Conservation (phyloP, 345 rosid species). For the Syzygium grande region DNA sequence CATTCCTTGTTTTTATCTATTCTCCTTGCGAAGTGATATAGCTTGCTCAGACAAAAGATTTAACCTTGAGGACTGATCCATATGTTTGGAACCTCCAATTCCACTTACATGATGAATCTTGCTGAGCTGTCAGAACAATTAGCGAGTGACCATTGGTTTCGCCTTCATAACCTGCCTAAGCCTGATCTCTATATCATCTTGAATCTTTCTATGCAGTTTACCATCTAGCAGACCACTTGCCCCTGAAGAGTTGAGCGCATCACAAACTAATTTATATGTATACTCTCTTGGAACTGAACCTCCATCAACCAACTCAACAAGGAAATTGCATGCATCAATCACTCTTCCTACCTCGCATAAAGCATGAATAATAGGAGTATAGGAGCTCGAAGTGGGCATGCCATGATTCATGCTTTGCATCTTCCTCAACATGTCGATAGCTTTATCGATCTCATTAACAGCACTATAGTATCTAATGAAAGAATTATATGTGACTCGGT, state of each 20-base stretch:
- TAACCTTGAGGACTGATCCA: not conserved
- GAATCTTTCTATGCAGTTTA: slow-evolving; percentile 35
- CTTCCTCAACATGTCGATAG: slow-evolving; percentile 62
- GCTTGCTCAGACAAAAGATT: not conserved
- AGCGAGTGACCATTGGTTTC: slow-evolving; percentile 40
- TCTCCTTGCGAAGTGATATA: not conserved
- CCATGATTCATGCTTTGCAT: slow-evolving; percentile 71
- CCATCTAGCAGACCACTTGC: slow-evolving; percentile 21
- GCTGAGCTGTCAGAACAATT: not conserved
- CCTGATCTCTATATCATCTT: slow-evolving; percentile 42
- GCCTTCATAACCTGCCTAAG: slow-evolving; percentile 42
- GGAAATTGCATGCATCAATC: slow-evolving; percentile 50
- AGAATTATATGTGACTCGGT: slow-evolving; percentile 67
- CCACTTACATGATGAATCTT: not conserved
- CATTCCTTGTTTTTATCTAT: not conserved
- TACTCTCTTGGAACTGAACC: slow-evolving; percentile 79
- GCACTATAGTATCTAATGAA: slow-evolving; percentile 67
- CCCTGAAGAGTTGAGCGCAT: slow-evolving; percentile 34
- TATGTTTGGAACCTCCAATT: not conserved
- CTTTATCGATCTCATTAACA: slow-evolving; percentile 71
- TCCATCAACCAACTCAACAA: slow-evolving; percentile 57
- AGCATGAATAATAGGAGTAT: slow-evolving; percentile 73
- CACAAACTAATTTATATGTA: slow-evolving; percentile 63
- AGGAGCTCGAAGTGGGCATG: slow-evolving; percentile 51
- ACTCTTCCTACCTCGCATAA: slow-evolving; percentile 61